Evolutionary conservation across 352 stramenopile species (phyloP).

Genomic region (Pythium phragmitis): DNA sequence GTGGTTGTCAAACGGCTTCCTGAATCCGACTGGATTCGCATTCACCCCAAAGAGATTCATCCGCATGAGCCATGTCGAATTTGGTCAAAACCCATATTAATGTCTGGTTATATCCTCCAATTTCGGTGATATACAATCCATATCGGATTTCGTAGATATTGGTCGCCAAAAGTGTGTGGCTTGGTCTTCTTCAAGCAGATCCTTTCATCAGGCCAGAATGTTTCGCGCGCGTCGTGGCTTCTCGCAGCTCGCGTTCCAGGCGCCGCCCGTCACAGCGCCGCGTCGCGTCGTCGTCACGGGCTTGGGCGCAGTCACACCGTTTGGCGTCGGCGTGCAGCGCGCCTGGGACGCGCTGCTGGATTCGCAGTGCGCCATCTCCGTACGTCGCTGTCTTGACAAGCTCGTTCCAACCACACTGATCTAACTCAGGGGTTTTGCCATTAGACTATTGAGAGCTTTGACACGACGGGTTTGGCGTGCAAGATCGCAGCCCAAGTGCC

Average conservation of each 20-base stretch:
- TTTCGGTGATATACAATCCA: neutral
- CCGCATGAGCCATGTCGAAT: neutral
- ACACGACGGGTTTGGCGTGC: constrained; percentile 58
- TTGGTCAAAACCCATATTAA: neutral
- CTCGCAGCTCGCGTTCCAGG: constrained; percentile 65
- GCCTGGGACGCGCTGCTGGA: constrained; percentile 84
- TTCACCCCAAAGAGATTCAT: too few relatives aligned
- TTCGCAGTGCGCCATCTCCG: constrained; percentile 74
- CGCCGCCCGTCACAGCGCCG: constrained; percentile 50
- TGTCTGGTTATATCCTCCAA: too few relatives aligned
- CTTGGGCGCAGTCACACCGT: constrained; percentile 88
- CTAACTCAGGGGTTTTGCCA: neutral
- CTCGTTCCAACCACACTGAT: neutral
- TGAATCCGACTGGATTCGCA: too few relatives aligned
- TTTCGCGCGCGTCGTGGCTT: constrained; percentile 29
- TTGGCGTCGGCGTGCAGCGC: constrained; percentile 80
- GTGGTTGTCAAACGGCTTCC: too few relatives aligned
- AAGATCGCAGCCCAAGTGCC: constrained; percentile 76
- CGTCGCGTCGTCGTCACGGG: constrained; percentile 92
- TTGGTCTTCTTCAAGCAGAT: constrained; percentile 16
- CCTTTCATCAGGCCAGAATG: constrained; percentile 1
- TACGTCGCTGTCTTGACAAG: constrained; percentile 12
- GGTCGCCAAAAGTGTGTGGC: neutral
- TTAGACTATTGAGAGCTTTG: constrained; percentile 55
- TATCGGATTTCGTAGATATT: neutral